These are phyloP conservation scores for Caloboletus firmus DNA, from an alignment of 1,284 basidiomycete genomes.

Conservation along the genomic window DNA sequence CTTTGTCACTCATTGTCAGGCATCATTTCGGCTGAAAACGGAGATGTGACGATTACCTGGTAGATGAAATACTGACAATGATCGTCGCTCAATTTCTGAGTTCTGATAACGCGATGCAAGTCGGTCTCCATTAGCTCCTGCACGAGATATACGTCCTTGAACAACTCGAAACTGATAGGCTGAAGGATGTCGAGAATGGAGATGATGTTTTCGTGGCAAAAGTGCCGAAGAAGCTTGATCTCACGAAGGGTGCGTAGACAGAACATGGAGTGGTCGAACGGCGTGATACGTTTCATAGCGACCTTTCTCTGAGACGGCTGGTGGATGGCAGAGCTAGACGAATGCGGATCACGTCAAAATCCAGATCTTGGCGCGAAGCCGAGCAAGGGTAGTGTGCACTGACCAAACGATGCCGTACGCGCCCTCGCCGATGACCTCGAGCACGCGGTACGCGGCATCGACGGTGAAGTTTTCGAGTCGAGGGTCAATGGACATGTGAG, in stretches of 20 bases:
- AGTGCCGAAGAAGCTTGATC: conserved; percentile 71
- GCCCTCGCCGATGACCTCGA: conserved; percentile 88
- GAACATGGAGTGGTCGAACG: conserved; percentile 89
- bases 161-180: conserved; percentile 59
- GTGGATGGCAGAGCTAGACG: conserved; percentile 64
- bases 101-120: conserved; percentile 84
- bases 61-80: conserved; percentile 97
- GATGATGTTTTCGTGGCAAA: conserved; percentile 62
- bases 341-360: conserved; percentile 3
- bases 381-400: conserved; percentile 2
- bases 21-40: conserved; percentile 4
- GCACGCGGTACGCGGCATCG: conserved; percentile 73
- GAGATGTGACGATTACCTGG: conserved; percentile 55
- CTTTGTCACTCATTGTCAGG: conserved; percentile 39
- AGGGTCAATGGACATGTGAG: conserved; percentile 21
- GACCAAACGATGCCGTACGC: conserved; percentile 84
- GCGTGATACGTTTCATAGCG: conserved; percentile 81
- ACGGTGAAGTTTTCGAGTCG: conserved; percentile 33
- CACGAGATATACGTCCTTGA: conserved; percentile 85
- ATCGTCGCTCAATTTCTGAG: conserved; percentile 83
- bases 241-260: conserved; percentile 84
- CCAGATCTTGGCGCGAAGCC: not conserved
- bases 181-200: conserved; percentile 80
- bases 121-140: conserved; percentile 93
- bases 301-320: conserved; percentile 63